Base-by-base conservation (phyloP, 192 early-diverging fungal species). In the Mortierella antarctica region DNA sequence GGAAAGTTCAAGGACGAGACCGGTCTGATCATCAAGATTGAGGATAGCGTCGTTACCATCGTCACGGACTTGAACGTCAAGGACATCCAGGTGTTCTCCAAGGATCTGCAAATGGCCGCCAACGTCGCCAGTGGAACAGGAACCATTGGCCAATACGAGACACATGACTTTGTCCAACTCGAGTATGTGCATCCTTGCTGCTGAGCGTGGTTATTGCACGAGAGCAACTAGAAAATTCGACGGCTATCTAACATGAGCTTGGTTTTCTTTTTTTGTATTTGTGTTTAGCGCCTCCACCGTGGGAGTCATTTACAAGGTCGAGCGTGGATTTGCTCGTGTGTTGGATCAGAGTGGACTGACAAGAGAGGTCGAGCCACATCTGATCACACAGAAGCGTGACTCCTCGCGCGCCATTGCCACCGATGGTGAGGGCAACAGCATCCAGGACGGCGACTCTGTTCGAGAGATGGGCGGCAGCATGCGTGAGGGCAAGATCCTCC, bases 61-160 rank as follows among this genome's bases (percentile, higher is more conserved):
- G 80, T 95, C 39, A 91, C 92, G 10, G 94, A 95, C 74, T 78
- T 92, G 18, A 89, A 88, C 44, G 60, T 85, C 18, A 82, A 87
- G 18, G 92, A 95, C 85, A 88, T 98, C 53, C 89, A 92, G 54
- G 96, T 98, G 46, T 94, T 99, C 75, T 85, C 95, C 8, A 95
- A 95, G 68, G 96, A 98, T 82, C 73, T 99, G 65, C 88, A 94
- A 48, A 83, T 90, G 31, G 90, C 93, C 14, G 88, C 88, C 65
- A 96, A 97, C 57, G 86, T 91, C 11, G 88, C 92, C 45, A 85
- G 83, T 56, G 87, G 85, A 14, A 74, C 83, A 60, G 78, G 86
- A 5, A 83, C 85, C 8, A 86, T 89, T 15, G 91, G 92, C 17
- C 89, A 91, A 23, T 94, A 93, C 74, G 96, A 97, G 61, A 87